Evolutionary conservation across 208 protist genomes (phyloP), one percentile per base, ranked within the genome.

Genomic region (Trypanosoma conorhini): DNA sequence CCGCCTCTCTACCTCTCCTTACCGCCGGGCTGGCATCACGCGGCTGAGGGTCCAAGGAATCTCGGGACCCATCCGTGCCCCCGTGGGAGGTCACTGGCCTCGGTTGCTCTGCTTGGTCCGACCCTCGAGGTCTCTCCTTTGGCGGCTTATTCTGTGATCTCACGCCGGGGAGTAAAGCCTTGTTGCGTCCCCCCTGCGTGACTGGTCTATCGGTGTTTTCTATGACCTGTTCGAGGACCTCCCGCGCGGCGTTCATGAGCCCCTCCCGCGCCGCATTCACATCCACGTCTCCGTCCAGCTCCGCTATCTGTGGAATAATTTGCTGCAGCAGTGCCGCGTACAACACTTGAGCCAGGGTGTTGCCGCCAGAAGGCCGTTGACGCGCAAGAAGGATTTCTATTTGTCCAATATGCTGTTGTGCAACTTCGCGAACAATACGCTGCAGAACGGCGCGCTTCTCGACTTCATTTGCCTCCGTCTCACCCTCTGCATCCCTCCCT

Each of bases 281-380:
- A 44, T 54, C n/a, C 17, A 82, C 31, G 28, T 26, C 62, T 21
- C 44, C 79, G 58, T 87, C 81, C 4, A 83, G 8, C 8, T 74
- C 38, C 15, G 17, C 28, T 38, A 87, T 55, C 8, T 68, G 59
- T 24, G 80, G 86, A 40, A 85, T 63, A 1, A 88, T 72, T 38
- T 81, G 76, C 10, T 73, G 72, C 12, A 91, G n/a, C 28, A 88
- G 70, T 17, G 81, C 48, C 3, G 77, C 83, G 59, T 85, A 88
- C 22, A 88, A 31, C 40, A 74, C 72, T 26, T 68, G 22, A 0
- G 44, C 22, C 10, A 77, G 42, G 26, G 28, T 38, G 21, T 9
- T 42, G 19, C 51, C 9, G 24, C 42, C 28, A 57, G 4, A 50
- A 13, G 22, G 24, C 13, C 63, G 28, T 13, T 69, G 61, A 57